A percentile compares a stretch with the other conserved stretches of the same genome.
phyloP scores from a whole-genome alignment of 192 early-diverging fungal genomes.

The Rhizophagus clarus region DNA sequence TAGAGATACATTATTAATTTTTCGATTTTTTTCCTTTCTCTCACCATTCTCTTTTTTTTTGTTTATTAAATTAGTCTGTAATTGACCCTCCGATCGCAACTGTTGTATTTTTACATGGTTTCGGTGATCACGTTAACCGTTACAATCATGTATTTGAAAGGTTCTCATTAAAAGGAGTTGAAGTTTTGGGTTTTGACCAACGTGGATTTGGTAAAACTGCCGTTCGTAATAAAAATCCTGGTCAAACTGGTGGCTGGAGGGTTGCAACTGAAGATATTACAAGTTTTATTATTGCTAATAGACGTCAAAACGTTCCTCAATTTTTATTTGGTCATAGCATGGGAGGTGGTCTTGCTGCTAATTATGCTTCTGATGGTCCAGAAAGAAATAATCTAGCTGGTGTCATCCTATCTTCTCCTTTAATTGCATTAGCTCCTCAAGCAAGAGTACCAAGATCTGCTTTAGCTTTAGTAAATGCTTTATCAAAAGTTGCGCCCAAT shows the following conservation, averaged over 20 bases:
- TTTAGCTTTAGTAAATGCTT: too few species aligned
- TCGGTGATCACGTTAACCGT: slow-evolving; percentile 56
- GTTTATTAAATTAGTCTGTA: not conserved
- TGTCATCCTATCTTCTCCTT: not conserved
- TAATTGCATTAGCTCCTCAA: not conserved
- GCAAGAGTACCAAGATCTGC: not conserved
- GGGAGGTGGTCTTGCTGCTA: not conserved
- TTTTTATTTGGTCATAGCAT: slow-evolving; percentile 58
- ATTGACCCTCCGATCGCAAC: slow-evolving; percentile 38
- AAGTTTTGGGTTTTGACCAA: slow-evolving; percentile 63
- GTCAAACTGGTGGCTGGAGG: slow-evolving; percentile 51
- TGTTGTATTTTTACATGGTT: slow-evolving; percentile 54
- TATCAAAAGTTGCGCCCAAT: not conserved
- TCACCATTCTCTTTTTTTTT: not conserved
- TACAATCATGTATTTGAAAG: slow-evolving; percentile 60
- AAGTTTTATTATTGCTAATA: slow-evolving; percentile 39
- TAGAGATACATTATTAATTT: too few species aligned
- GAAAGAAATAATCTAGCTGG: not conserved
- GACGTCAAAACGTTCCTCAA: slow-evolving; percentile 45
- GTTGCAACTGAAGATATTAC: slow-evolving; percentile 54
- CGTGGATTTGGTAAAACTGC: slow-evolving; percentile 68
- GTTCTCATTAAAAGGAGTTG: slow-evolving; percentile 57
- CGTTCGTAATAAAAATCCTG: slow-evolving; percentile 40
- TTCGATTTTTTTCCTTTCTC: too few species aligned
- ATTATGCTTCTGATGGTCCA: not conserved